Evolutionary conservation across 1,284 basidiomycete species (phyloP), one percentile per base, ranked within the genome.

Genomic region (Mycosarcoma maydis): DNA sequence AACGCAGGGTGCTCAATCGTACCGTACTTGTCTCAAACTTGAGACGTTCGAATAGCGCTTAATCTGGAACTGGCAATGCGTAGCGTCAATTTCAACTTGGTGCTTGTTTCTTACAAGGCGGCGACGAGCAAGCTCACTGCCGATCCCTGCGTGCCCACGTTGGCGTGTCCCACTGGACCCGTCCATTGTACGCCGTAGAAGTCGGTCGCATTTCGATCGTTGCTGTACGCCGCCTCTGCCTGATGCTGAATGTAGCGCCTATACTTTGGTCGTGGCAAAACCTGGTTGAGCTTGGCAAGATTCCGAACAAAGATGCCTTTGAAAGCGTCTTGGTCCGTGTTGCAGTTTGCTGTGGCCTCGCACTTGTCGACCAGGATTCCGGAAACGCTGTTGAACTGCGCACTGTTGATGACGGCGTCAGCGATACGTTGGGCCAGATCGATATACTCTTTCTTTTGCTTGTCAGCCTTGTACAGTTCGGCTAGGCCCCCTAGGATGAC

Each of bases 161-260:
- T 51, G 9, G 55, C 47, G 30, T 22, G 29, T 0, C 38, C 48
- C n/a, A 46, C 48, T 0, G 48, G 48, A 8, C 55, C 55, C 2
- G 48, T 58, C 55, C 48, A 50, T 22, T 58, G 48, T 17, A 58
- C 55, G 16, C 55, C 48, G 42, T 51, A 51, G 23, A 51, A 50
- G 13, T 58, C 42, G 20, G 30, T 58, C 9, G 27, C 38, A 34
- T 58, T 58, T 20, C 55, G 37, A 6, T 7, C 38, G 6, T 41
- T 33, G 23, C 27, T n/a, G 26, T 45, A 58, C 1, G 55, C 48
- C 4, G 2, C 40, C 24, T 20, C 30, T 3, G 55, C 48, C 32
- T 50, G 37, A 7, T 36, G 23, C 26, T 47, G 27, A 14, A 56
- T 42, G 24, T 47, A 56, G 13, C 23, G 29, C 26, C 29, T 26